Percentiles rank a stretch among this genome's conserved stretches.
Conservation (phyloP, 192 early-diverging fungal genomes). For the Umbelopsis isabellina region DNA sequence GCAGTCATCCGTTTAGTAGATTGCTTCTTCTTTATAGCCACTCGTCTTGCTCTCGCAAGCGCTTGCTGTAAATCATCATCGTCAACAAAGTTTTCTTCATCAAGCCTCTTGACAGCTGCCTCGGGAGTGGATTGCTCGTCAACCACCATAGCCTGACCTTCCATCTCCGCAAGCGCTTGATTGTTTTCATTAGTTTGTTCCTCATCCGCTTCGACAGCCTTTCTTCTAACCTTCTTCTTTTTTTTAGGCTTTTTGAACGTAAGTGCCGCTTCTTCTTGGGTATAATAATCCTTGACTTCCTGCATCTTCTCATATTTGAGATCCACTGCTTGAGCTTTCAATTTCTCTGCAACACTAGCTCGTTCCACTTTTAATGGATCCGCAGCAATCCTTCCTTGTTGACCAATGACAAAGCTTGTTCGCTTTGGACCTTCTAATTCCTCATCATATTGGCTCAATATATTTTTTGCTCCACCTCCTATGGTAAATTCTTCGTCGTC, state of each 20-base stretch:
- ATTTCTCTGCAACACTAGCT: conserved; percentile 43
- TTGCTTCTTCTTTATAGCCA: conserved; percentile 58
- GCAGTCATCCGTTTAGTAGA: conserved; percentile 46
- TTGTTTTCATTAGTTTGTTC: conserved; percentile 27
- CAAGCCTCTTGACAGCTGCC: conserved; percentile 1
- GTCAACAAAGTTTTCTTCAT: conserved; percentile 85
- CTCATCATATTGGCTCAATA: conserved; percentile 83
- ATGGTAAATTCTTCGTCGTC: conserved; percentile 72
- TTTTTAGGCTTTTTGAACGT: conserved; percentile 82
- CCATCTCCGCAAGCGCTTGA: background rate
- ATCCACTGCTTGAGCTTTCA: conserved; percentile 54
- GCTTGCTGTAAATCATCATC: conserved; percentile 93
- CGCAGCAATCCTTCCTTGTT: conserved; percentile 49
- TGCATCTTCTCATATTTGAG: conserved; percentile 61
- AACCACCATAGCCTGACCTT: background rate
- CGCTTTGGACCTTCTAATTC: conserved; percentile 50
- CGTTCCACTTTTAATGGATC: conserved; percentile 28
- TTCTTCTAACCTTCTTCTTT: conserved; percentile 56
- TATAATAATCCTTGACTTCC: conserved; percentile 89
- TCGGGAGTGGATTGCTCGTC: background rate
- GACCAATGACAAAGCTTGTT: conserved; percentile 58
- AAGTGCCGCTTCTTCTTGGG: conserved; percentile 77
- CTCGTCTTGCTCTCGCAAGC: conserved; percentile 72
- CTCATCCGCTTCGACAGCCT: conserved; percentile 51
- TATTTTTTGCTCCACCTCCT: conserved; percentile 52